These are phyloP conservation scores for Apiospora pterosperma DNA, from an alignment of 2,329 filamentous ascomycete genomes.

Conservation along the genomic window DNA sequence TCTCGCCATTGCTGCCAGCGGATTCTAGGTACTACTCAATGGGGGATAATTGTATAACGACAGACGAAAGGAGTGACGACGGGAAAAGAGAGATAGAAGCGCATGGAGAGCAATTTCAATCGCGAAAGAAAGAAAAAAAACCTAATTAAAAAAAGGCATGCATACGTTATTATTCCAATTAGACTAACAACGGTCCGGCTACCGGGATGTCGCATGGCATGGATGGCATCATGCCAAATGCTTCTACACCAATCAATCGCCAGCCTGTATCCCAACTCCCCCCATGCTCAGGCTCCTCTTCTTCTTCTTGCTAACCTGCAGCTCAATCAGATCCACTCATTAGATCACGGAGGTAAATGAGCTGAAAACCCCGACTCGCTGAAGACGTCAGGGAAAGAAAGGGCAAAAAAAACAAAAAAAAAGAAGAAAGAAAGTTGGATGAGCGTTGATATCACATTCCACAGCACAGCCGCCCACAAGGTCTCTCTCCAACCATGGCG, in stretches of 20 bases:
- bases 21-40: neutral
- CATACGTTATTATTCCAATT: conserved; percentile 2
- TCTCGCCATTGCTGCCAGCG: neutral
- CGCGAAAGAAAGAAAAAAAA: neutral
- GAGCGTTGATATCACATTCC: neutral
- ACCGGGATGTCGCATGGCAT: neutral
- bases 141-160: neutral
- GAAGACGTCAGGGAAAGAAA: neutral
- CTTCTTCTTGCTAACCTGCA: no score
- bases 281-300: neutral
- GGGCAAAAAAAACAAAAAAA: neutral
- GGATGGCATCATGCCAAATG: neutral
- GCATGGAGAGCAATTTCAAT: neutral
- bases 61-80: neutral
- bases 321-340: conserved; percentile 1
- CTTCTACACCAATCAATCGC: neutral
- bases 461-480: neutral
- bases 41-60: neutral
- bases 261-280: neutral
- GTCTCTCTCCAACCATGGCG: conserved; percentile 16
- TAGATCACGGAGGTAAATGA: neutral
- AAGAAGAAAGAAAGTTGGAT: neutral
- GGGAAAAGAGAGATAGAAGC: neutral
- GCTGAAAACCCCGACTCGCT: neutral
- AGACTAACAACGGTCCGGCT: neutral